Base-by-base conservation (phyloP, 192 early-diverging fungal genomes). In the Coemansia interrupta region DNA sequence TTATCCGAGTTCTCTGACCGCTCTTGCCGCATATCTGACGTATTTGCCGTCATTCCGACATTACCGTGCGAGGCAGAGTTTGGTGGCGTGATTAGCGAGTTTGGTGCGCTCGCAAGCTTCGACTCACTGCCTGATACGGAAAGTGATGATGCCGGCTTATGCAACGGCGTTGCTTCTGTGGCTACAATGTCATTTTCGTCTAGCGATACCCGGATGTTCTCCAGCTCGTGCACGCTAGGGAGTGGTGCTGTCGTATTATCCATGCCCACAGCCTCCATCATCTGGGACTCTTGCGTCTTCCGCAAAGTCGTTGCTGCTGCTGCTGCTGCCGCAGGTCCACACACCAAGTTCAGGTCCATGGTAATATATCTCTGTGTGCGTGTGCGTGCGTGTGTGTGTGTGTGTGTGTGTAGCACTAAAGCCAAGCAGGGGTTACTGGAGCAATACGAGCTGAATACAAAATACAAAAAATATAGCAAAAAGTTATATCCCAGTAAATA, bases 291-390 rank as follows among this genome's bases (percentile, higher is more conserved):
- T 1, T 47, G 45, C n/a, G 13, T n/a, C 11, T 11, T 4, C 13
- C 7, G n/a, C 36, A 8, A 19, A 29, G 13, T 13, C 36, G 11
- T 23, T 41, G 57, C 28, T 15, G 54, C 19, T 54, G 54, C 29
- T 11, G 46, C 15, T 47, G 47, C 39, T 12, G 22, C 44, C 23
- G n/a, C n/a, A n/a, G 67, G 60, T 8, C 60, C 68, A 24, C 73
- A 77, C 43, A 77, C 73, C 41, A 70, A 46, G 22, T 65, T 77
- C 53, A 77, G 47, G 41, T 77, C 73, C 73, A 77, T 77, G n/a
- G n/a, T 36, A 39, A 2, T 17, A 24, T 18, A 30, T n/a, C 4
- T 60, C 13, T 42, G 30, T 50, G 46, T 41, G 11, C 8, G 11
- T 2, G 8, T 23, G 20, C 4, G 10, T 47, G 8, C 1, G 14